Evolutionary conservation across 768 basidiomycete genomes (phyloP).

Genomic region (Leccinellum rugosiceps): DNA sequence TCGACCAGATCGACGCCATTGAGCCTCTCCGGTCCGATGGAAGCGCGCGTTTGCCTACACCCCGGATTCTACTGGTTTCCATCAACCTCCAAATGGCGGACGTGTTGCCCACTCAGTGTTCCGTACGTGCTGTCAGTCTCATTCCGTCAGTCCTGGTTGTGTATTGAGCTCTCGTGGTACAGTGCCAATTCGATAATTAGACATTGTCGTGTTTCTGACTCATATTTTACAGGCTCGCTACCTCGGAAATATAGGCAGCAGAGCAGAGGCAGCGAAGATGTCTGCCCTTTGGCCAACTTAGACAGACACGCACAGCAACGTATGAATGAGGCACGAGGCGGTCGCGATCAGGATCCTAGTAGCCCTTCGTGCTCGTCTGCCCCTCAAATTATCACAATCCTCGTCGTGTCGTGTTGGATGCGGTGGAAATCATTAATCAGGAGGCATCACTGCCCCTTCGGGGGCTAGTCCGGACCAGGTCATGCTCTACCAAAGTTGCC

Average conservation of each 20-base stretch:
- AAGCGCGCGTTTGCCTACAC: conserved; percentile 14
- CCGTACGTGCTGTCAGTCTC: not conserved
- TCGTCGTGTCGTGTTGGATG: conserved; percentile 15
- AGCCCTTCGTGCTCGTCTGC: not conserved
- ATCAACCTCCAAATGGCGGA: not conserved
- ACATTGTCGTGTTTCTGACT: no score
- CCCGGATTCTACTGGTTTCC: conserved; percentile 3
- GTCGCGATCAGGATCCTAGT: not conserved
- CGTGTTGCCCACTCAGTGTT: conserved; percentile 12
- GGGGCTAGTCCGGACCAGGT: not conserved
- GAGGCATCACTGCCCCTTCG: no score
- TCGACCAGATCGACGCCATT: no score
- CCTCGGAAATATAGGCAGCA: no score
- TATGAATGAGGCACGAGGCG: not conserved
- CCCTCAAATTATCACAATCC: not conserved
- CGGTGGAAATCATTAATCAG: conserved; percentile 17
- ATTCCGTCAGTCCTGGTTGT: no score
- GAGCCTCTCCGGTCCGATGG: conserved; percentile 9
- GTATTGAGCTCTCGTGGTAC: not conserved
- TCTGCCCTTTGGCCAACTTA: no score
- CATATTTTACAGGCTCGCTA: no score
- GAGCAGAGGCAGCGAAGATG: no score
- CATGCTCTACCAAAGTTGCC: not conserved
- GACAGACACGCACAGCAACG: no score
- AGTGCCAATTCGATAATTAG: no score